These are phyloP conservation scores for Candida glucosophila DNA, from an alignment of 1,139 yeast genomes.

Conservation along the genomic window DNA sequence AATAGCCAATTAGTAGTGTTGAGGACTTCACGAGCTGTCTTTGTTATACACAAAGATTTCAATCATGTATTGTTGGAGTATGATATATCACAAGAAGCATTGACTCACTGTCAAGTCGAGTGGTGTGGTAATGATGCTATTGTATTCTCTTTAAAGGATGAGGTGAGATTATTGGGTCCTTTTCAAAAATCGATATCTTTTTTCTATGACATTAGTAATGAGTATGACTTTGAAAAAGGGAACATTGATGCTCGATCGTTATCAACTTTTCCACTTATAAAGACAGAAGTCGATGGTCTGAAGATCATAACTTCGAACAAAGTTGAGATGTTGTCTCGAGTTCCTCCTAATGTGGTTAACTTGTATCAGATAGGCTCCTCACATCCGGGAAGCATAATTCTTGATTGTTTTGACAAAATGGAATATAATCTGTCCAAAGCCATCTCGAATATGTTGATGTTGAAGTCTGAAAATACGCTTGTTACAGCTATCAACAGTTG, in stretches of 20 bases:
- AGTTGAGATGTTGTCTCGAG: slow-evolving; percentile 60
- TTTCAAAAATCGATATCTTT: slow-evolving; percentile 49
- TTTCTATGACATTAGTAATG: slow-evolving; percentile 30
- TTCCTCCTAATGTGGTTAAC: slow-evolving; percentile 47
- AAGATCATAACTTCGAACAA: slow-evolving; percentile 51
- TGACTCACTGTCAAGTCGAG: slow-evolving; percentile 36
- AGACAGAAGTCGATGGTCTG: slow-evolving; percentile 64
- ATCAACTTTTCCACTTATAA: slow-evolving; percentile 28
- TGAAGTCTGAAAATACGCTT: slow-evolving; percentile 47
- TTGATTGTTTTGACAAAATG: slow-evolving; percentile 75
- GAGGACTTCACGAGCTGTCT: slow-evolving; percentile 35
- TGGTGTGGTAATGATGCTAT: slow-evolving; percentile 92
- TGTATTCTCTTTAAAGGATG: slow-evolving; percentile 51
- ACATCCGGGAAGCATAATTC: slow-evolving; percentile 70
- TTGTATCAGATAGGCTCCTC: slow-evolving; percentile 79
- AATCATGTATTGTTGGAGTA: slow-evolving; percentile 46
- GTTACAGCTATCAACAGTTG: slow-evolving; percentile 62
- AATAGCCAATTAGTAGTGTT: slow-evolving; percentile 55
- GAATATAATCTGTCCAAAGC: slow-evolving; percentile 72
- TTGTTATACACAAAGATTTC: slow-evolving; percentile 46
- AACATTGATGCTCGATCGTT: slow-evolving; percentile 15
- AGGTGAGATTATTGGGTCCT: slow-evolving; percentile 65
- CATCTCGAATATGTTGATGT: slow-evolving; percentile 57
- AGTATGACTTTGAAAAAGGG: slow-evolving; percentile 19
- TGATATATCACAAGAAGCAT: slow-evolving; percentile 27